Evolutionary conservation across 306 rosid species (phyloP), one percentile per base, ranked within the genome.

Genomic region (Rosa persica): DNA sequence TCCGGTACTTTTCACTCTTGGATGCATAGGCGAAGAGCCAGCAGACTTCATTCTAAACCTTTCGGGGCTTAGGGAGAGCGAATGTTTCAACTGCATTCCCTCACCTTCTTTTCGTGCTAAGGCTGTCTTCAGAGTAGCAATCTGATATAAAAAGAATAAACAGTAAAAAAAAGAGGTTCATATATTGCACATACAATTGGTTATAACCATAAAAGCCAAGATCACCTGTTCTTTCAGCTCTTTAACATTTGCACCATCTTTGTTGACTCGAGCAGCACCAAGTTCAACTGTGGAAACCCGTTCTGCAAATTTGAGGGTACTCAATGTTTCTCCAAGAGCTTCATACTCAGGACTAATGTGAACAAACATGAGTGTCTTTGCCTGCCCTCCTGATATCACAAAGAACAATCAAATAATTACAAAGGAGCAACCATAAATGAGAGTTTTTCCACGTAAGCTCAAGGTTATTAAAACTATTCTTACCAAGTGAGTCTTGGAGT

Each of bases 401-500:
- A 67, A 69, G 72, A 65, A 5, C 62, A 75, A 68, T 46, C 76
- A 40, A 60, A 72, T 79, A 36, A 44, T 54, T 70, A 69, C 42
- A 74, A 40, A 17, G 55, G 61, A 71, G 60, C 8, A 16, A 23
- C 42, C 27, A 27, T 40, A 73, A 27, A 66, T 30, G 23, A n/a
- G 64, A 10, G 66, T 38, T 42, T 49, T 25, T 36, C 67, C 22
- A 8, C 40, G 10, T 34, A 5, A 7, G 49, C 60, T 20, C 23
- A 20, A 30, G 5, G 57, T 57, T 16, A 22, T 44, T 27, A 30
- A 30, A 22, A 54, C 73, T 54, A 70, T 47, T 25, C 72, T 81
- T 89, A 93, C 99, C 99, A 9, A 96, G 99, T 46, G 98, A 87
- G 77, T 96, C 98, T 78, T 96, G 99, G 72, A 96, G 99, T 67